These are phyloP conservation scores for Dryas alaskensis DNA, from an alignment of 306 rosid genomes.

Conservation along the genomic window DNA sequence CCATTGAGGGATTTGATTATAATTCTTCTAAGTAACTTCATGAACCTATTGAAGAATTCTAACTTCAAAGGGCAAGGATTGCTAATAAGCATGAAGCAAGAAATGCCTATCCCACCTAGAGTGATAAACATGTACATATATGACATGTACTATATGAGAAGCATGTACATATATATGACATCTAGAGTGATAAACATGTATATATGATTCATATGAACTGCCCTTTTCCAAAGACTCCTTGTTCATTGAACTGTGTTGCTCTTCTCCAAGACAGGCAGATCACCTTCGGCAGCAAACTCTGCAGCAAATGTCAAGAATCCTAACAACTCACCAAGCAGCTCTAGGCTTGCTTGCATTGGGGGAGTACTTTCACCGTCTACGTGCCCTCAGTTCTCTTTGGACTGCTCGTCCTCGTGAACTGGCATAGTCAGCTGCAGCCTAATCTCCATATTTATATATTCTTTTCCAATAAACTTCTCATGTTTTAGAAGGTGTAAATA, in stretches of 20 bases:
- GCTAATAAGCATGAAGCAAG: not conserved
- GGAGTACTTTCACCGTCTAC: constrained; percentile 73
- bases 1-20: too few relatives aligned
- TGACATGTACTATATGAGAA: too few relatives aligned
- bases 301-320: constrained; percentile 57
- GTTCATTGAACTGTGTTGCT: constrained; percentile 7
- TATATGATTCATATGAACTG: not conserved
- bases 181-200: not conserved
- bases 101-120: not conserved
- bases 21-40: too few relatives aligned
- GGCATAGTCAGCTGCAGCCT: not conserved
- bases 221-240: not conserved
- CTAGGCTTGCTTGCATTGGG: constrained; percentile 69
- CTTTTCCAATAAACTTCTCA: constrained; percentile 8
- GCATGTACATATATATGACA: too few relatives aligned
- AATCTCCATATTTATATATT: not conserved
- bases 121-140: not conserved
- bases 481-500: constrained; percentile 8
- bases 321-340: constrained; percentile 62
- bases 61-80: too few relatives aligned
- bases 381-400: constrained; percentile 74
- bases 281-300: constrained; percentile 76
- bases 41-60: too few relatives aligned
- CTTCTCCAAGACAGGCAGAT: constrained; percentile 62
- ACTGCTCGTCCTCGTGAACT: constrained; percentile 48